Base-by-base conservation (phyloP, 768 basidiomycete genomes). In the Sporobolomyces pararoseus region DNA sequence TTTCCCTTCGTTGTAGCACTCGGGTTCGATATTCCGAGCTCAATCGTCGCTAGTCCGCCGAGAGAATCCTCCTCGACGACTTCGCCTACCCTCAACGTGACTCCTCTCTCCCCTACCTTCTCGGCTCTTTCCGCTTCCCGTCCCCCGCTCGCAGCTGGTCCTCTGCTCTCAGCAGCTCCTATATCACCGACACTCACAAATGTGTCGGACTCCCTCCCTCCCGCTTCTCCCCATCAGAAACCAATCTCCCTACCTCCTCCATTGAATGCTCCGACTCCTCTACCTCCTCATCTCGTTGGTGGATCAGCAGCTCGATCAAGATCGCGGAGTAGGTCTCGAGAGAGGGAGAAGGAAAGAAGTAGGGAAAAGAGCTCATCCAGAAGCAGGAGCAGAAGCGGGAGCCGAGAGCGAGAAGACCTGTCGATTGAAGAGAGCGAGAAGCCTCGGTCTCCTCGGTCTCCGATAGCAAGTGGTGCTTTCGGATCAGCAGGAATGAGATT, bases 171-270 rank as follows among this genome's bases (percentile, higher is more conserved):
- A 29, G 27, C 44, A 39, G n/a, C 44, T 29, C 31, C 7, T 35
- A 7, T 35, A 16, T 55, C 54, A 7, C 54, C 32, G 6, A n/a
- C 35, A 7, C 54, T 19, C 5, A 16, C 31, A 12, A 23, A 55
- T 35, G 34, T 35, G 9, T 4, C 12, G 10, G 42, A 59, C 4
- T 31, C 63, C 27, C 23, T 52, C 31, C 67, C 67, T 7, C 68
- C 68, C 7, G 62, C 68, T 17, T 69, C 68, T 16, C 68, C 68
- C 17, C 68, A 57, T 27, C 47, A 39, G 1, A 35, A 23, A 7
- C 54, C 68, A 1, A 57, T 60, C 49, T 50, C 57, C 4, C 62
- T 69, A 19, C 69, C 64, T 23, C 64, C 58, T 6, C 65, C 65
- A 25, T 31, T 54, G 44, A 37, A 25, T 25, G 51, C 63, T 17